phyloP scores from a whole-genome alignment of 2,329 filamentous ascomycete genomes.

The Colletotrichum tabaci region DNA sequence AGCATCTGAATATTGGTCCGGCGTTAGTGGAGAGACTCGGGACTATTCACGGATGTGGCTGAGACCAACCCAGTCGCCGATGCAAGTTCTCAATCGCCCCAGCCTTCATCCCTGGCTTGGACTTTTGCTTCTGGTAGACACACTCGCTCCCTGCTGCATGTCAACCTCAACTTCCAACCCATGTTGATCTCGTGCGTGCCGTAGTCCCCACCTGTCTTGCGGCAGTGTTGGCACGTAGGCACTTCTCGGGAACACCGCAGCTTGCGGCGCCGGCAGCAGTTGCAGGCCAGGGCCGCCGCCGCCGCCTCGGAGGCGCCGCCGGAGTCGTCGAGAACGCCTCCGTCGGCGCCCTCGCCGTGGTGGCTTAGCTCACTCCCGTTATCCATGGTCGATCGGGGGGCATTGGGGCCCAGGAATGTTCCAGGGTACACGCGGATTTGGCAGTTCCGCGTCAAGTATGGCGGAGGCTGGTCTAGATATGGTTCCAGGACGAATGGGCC shows the following conservation, averaged over 20 bases:
- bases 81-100: slow-evolving; percentile 45
- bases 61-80: slow-evolving; percentile 44
- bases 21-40: too few relatives aligned
- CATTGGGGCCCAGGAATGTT: not conserved
- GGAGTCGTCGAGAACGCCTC: slow-evolving; percentile 43
- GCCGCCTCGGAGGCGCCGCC: not conserved
- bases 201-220: too few relatives aligned
- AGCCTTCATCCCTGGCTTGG: slow-evolving; percentile 46
- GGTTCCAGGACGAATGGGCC: slow-evolving; percentile 8
- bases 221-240: too few relatives aligned
- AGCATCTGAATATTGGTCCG: too few relatives aligned
- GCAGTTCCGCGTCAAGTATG: not conserved
- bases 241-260: slow-evolving; percentile 52
- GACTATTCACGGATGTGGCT: too few relatives aligned
- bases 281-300: too few relatives aligned
- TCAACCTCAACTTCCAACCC: too few relatives aligned
- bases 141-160: slow-evolving; percentile 17
- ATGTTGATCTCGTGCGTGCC: too few relatives aligned
- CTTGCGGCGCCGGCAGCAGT: slow-evolving; percentile 51
- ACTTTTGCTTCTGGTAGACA: slow-evolving; percentile 46
- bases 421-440: too few relatives aligned
- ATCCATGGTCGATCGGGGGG: not conserved
- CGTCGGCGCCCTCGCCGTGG: slow-evolving; percentile 45
- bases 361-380: slow-evolving; percentile 10
- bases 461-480: slow-evolving; percentile 11